phyloP scores from a whole-genome alignment of 2,329 filamentous ascomycete genomes.

The Coniosporium tulheliwenetii region DNA sequence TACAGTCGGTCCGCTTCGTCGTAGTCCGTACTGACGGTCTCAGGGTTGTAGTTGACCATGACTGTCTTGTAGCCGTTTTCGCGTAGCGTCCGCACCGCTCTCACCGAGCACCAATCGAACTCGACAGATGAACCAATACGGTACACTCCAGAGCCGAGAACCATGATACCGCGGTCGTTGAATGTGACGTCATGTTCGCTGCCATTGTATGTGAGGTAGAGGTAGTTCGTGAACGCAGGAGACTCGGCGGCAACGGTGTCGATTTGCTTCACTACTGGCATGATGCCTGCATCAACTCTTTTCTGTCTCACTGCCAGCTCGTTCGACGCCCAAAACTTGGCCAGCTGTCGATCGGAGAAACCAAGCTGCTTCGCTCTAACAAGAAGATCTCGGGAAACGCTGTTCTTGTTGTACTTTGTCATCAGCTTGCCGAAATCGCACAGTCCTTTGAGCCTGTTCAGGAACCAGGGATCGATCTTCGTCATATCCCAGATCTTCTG shows the following conservation, averaged over 20 bases:
- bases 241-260: conserved; percentile 97
- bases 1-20: conserved; percentile 90
- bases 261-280: conserved; percentile 91
- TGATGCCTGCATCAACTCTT: conserved; percentile 72
- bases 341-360: conserved; percentile 85
- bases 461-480: conserved; percentile 98
- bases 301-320: conserved; percentile 76
- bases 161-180: conserved; percentile 86
- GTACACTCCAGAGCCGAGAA: conserved; percentile 90
- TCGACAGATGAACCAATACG: conserved; percentile 95
- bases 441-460: conserved; percentile 78
- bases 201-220: conserved; percentile 93
- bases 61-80: conserved; percentile 79
- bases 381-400: conserved; percentile 48
- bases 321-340: conserved; percentile 88
- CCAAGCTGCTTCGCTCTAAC: conserved; percentile 83
- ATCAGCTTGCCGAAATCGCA: conserved; percentile 78
- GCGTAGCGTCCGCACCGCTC: conserved; percentile 80
- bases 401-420: conserved; percentile 52
- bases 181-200: conserved; percentile 72
- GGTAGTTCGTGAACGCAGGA: conserved; percentile 85
- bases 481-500: conserved; percentile 98
- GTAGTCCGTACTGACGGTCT: conserved; percentile 81
- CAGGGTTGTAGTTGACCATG: conserved; percentile 91
- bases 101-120: conserved; percentile 97